Evolutionary conservation across 768 basidiomycete genomes (phyloP).

Genomic region (Pleurotus giganteus): DNA sequence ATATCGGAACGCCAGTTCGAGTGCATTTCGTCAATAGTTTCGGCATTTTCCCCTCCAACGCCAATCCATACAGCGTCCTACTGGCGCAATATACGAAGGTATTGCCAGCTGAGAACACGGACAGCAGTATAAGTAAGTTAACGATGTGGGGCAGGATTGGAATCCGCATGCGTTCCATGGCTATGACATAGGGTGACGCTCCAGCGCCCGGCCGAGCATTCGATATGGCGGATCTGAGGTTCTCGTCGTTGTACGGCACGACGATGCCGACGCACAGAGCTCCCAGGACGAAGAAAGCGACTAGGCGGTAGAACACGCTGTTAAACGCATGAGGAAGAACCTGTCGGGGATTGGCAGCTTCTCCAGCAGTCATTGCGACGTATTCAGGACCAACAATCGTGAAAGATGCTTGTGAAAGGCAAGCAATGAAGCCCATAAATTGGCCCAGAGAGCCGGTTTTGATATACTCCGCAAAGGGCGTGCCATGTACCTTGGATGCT

Average conservation of each 20-base stretch:
- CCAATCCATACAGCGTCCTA: constrained; percentile 51
- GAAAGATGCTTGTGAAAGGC: constrained; percentile 60
- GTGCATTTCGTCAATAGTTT: constrained; percentile 51
- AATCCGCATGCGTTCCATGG: constrained; percentile 69
- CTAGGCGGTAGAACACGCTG: constrained; percentile 76
- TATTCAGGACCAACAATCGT: constrained; percentile 62
- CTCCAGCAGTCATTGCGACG: constrained; percentile 63
- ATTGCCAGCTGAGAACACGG: constrained; percentile 73
- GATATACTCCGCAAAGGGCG: constrained; percentile 58
- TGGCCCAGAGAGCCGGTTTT: constrained; percentile 51
- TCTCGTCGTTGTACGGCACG: constrained; percentile 67
- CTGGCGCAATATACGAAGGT: constrained; percentile 64
- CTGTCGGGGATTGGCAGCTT: constrained; percentile 66
- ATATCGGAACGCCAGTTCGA: constrained; percentile 55
- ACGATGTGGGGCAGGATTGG: constrained; percentile 66
- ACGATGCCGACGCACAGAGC: constrained; percentile 74
- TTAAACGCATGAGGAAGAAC: constrained; percentile 72
- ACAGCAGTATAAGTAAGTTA: constrained; percentile 67
- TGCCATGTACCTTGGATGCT: constrained; percentile 44
- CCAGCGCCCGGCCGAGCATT: constrained; percentile 57
- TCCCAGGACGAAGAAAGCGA: constrained; percentile 76
- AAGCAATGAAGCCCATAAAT: constrained; percentile 63
- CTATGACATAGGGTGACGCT: constrained; percentile 83
- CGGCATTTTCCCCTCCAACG: constrained; percentile 61
- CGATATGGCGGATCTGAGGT: constrained; percentile 49